Evolutionary conservation across 225 moss, liverwort and hornwort species (phyloP), one percentile per base, ranked within the genome.

Genomic region (Physcomitrium patens): DNA sequence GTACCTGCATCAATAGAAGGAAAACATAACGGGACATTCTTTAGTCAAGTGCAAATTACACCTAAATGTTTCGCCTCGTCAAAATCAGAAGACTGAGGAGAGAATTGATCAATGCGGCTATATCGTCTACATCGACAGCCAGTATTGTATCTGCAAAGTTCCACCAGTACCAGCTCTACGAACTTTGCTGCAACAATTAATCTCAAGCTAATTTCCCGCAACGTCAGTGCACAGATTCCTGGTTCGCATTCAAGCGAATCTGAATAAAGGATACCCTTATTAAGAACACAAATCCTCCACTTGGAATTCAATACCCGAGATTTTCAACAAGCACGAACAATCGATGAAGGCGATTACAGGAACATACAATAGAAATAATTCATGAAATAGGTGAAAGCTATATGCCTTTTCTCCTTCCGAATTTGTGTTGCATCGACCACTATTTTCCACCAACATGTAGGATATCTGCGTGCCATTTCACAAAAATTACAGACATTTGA

Each of bases 381-480:
- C 1, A 10, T 22, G 22, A 14, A 1, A 72, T 15, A 5, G 19
- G 37, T 28, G 10, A 71, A 43, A 12, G 9, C 18, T 69, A 63
- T 42, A 45, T 69, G 91, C 93, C 87, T 94, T 94, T 78, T 94
- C 93, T 27, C 93, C 89, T 57, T 80, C 90, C 22, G 75, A n/a
- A 69, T 94, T 94, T 12, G 88, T 85, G 69, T 88, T 82, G 78
- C 93, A 94, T 60, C 93, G 87, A 23, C 91, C 91, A 77, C 91
- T 94, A 68, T 94, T 94, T 78, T 94, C 93, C 58, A 94, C 93
- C 50, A 94, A 74, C 60, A 90, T 85, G 44, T 82, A 80, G 42
- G 91, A 88, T 49, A 91, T 76, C 93, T 93, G 76, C 46, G 69
- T 55, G 31, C 19, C 3, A 20, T 53, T 13, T 46, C 26, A 13